Evolutionary conservation across 2,329 filamentous ascomycete species (phyloP).

Genomic region (Thielaviopsis punctulata): DNA sequence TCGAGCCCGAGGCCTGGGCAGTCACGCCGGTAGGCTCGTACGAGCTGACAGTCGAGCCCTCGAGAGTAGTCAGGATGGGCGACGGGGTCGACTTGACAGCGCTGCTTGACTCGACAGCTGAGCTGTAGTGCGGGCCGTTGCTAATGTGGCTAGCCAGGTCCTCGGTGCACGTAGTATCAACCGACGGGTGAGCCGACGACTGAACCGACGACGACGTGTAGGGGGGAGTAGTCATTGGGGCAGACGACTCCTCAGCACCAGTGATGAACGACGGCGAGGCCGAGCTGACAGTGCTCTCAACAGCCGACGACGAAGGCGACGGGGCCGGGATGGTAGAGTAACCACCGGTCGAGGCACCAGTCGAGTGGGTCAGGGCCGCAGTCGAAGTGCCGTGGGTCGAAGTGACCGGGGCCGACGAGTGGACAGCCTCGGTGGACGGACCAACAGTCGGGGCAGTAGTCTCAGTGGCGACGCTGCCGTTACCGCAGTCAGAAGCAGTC

Average conservation of each 20-base stretch:
- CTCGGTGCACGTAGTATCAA: background rate
- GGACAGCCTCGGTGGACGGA: background rate
- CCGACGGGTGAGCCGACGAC: background rate
- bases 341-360: background rate
- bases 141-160: background rate
- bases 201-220: background rate
- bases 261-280: background rate
- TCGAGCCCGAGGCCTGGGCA: background rate
- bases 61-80: constrained; percentile 6
- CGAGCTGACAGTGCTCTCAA: background rate
- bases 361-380: background rate
- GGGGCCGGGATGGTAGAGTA: background rate
- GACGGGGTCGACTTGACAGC: constrained; percentile 3
- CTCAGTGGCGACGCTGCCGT: background rate
- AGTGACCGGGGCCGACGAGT: background rate
- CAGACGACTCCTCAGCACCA: background rate
- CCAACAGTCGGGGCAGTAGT: background rate
- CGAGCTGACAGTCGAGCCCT: constrained; percentile 5
- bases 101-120: background rate
- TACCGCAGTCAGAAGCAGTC: constrained; percentile 3
- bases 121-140: background rate
- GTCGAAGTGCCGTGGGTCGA: background rate
- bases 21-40: background rate
- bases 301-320: background rate
- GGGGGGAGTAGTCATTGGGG: background rate